Percentiles rank a stretch among this genome's conserved stretches.
These are phyloP conservation scores for Phytophthora vignae DNA, from an alignment of 352 stramenopile species.

Conservation along the genomic window DNA sequence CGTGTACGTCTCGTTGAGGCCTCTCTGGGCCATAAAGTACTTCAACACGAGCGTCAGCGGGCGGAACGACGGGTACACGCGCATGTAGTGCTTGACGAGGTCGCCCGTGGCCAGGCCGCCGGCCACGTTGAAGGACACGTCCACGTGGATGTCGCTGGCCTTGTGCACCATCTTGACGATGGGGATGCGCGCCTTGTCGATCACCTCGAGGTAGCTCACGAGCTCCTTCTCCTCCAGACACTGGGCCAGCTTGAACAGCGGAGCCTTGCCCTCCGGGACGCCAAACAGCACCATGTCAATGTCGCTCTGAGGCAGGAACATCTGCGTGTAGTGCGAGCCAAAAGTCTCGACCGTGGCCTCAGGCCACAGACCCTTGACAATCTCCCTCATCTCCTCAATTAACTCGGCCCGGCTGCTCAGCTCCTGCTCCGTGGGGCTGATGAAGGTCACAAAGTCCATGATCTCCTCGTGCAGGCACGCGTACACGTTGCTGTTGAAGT, in stretches of 20 bases:
- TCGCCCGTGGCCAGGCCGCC: slow-evolving; percentile 86
- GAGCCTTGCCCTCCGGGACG: slow-evolving; percentile 60
- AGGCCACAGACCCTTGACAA: slow-evolving; percentile 69
- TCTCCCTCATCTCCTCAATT: slow-evolving; percentile 74
- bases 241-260: slow-evolving; percentile 60
- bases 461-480: slow-evolving; percentile 96
- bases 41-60: slow-evolving; percentile 96
- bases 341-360: slow-evolving; percentile 89
- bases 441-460: slow-evolving; percentile 93
- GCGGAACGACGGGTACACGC: slow-evolving; percentile 91
- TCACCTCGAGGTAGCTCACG: slow-evolving; percentile 94
- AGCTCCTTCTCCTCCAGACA: slow-evolving; percentile 72
- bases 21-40: slow-evolving; percentile 94
- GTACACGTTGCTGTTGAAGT: slow-evolving; percentile 78
- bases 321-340: slow-evolving; percentile 93
- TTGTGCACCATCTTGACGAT: slow-evolving; percentile 97
- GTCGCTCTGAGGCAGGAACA: slow-evolving; percentile 93
- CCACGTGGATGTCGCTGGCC: slow-evolving; percentile 88
- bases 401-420: slow-evolving; percentile 67
- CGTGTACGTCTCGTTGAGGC: slow-evolving; percentile 95
- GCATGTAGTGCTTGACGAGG: slow-evolving; percentile 92
- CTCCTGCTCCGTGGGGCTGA: slow-evolving; percentile 89
- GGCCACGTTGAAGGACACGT: slow-evolving; percentile 94
- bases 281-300: slow-evolving; percentile 95
- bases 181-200: slow-evolving; percentile 95